Conservation (phyloP, 1,284 basidiomycete genomes). For the Waitea zeae region DNA sequence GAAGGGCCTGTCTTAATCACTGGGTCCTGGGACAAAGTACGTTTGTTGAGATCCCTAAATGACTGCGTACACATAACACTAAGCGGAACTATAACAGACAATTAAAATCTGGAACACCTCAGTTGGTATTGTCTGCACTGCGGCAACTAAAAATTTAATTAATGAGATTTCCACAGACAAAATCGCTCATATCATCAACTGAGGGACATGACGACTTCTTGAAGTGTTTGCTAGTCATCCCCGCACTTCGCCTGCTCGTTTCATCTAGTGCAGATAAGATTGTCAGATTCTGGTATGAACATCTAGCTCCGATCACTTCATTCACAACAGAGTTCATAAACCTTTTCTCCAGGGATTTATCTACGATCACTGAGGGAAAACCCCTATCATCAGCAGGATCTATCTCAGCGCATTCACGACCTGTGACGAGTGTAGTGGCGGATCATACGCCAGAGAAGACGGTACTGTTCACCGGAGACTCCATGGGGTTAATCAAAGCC, state of each 20-base stretch:
- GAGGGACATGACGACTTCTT: slow-evolving; percentile 77
- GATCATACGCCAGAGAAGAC: slow-evolving; percentile 23
- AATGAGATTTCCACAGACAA: no score
- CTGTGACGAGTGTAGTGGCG: slow-evolving; percentile 43
- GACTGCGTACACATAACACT: no score
- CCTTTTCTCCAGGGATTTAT: slow-evolving; percentile 35
- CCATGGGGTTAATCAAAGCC: slow-evolving; percentile 67
- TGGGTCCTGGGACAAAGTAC: slow-evolving; percentile 88
- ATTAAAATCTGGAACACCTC: slow-evolving; percentile 71
- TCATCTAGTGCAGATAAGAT: slow-evolving; percentile 88
- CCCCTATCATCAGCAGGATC: slow-evolving; percentile 39
- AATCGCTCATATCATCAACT: slow-evolving; percentile 46
- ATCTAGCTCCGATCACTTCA: no score
- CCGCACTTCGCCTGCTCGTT: slow-evolving; percentile 47
- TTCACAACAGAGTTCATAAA: background rate
- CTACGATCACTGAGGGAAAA: slow-evolving; percentile 20
- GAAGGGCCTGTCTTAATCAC: slow-evolving; percentile 49
- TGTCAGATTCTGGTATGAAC: slow-evolving; percentile 64
- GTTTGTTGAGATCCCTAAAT: no score
- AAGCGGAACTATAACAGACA: no score
- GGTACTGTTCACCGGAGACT: slow-evolving; percentile 66
- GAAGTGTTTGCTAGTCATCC: slow-evolving; percentile 60
- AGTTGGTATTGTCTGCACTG: slow-evolving; percentile 25
- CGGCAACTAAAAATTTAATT: no score
- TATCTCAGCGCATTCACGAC: slow-evolving; percentile 56